phyloP scores from a whole-genome alignment of 1,284 basidiomycete genomes.

The Microbotryum lychnidis-dioicae region DNA sequence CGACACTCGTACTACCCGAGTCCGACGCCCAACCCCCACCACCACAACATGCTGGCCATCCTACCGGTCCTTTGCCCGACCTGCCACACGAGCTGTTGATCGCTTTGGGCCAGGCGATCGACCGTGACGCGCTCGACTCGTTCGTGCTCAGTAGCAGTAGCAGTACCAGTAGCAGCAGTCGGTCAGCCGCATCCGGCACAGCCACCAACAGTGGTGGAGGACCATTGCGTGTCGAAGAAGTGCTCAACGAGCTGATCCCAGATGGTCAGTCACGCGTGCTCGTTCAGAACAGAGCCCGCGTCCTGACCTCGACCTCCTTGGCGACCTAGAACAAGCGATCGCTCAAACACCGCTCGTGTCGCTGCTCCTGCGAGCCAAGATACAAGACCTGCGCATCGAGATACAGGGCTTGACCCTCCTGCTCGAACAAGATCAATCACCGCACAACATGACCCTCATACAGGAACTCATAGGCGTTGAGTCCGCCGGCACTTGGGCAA shows the following conservation, averaged over 20 bases:
- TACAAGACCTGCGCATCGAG: constrained; percentile 59
- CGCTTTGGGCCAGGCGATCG: constrained; percentile 12
- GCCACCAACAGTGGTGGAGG: not conserved
- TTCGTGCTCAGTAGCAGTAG: constrained; percentile 20
- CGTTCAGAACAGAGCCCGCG: not conserved
- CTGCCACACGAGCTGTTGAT: constrained; percentile 27
- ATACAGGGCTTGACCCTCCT: constrained; percentile 60
- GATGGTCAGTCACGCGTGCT: constrained; percentile 51
- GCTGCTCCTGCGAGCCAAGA: constrained; percentile 53
- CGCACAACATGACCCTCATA: constrained; percentile 71
- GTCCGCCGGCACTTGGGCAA: not conserved
- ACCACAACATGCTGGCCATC: not conserved
- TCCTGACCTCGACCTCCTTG: not conserved
- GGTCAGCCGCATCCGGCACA: no score
- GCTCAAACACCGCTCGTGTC: constrained; percentile 45
- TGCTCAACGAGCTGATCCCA: constrained; percentile 65
- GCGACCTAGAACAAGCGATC: constrained; percentile 39
- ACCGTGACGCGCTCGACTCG: constrained; percentile 29
- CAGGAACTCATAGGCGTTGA: constrained; percentile 84
- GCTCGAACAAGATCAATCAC: constrained; percentile 67
- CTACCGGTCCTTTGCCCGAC: constrained; percentile 12
- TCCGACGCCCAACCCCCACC: not conserved
- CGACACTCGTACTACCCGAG: constrained; percentile 7
- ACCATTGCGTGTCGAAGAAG: constrained; percentile 35
- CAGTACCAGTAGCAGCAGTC: no score